Percentiles rank a stretch among this genome's conserved stretches.
Conservation (phyloP, 164 flowering plant species). For the Warburgia ugandensis region DNA sequence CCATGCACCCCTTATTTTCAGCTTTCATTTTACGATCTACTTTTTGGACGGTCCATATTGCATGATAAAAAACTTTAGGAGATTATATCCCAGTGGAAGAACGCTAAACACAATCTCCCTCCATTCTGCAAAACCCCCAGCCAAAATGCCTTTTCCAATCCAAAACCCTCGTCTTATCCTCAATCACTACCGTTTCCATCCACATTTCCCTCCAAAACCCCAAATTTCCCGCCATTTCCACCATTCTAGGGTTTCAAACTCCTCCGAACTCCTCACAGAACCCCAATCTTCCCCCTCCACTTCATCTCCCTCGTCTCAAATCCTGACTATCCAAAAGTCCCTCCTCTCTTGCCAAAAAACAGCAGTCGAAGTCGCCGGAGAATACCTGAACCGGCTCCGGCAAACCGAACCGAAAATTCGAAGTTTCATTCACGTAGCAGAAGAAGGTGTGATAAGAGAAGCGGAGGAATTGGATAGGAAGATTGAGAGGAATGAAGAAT, state of each 20-base stretch:
- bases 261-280: slow-evolving; percentile 13
- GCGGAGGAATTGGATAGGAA: slow-evolving; percentile 55
- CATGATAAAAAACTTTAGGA: no score
- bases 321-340: slow-evolving; percentile 31
- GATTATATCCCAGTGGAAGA: no score
- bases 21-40: no score
- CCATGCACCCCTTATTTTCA: no score
- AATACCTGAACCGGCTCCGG: slow-evolving; percentile 47
- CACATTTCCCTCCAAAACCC: slow-evolving; percentile 7
- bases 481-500: slow-evolving; percentile 43
- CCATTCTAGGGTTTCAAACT: slow-evolving; percentile 3
- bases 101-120: no score
- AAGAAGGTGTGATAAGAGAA: slow-evolving; percentile 27
- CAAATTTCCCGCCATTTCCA: slow-evolving; percentile 14
- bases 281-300: slow-evolving; percentile 15
- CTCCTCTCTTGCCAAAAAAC: slow-evolving; percentile 30
- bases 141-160: slow-evolving; percentile 25
- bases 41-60: no score
- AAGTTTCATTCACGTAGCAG: slow-evolving; percentile 67
- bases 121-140: not conserved
- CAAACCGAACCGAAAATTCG: slow-evolving; percentile 54
- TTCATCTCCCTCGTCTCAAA: slow-evolving; percentile 28
- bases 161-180: slow-evolving; percentile 33
- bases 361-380: slow-evolving; percentile 44
- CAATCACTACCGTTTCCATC: slow-evolving; percentile 18